Conservation (phyloP, 2,329 filamentous ascomycete genomes). For the Diaporthe vexans region DNA sequence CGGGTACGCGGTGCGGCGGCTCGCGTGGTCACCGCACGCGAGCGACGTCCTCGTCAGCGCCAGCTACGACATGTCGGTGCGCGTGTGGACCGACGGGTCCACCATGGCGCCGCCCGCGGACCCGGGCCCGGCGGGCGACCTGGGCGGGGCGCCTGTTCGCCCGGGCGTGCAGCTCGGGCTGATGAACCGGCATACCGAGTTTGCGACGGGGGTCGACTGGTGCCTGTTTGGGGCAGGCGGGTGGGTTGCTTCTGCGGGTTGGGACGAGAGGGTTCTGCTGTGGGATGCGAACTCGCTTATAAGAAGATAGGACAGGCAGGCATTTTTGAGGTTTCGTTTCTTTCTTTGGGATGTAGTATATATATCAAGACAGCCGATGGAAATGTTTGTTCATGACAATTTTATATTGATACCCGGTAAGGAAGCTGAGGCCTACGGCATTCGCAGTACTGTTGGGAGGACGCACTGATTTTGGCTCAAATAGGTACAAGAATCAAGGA, state of each 20-base stretch:
- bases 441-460: constrained; percentile 19
- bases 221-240: constrained; percentile 95
- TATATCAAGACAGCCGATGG: constrained; percentile 12
- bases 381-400: neutral
- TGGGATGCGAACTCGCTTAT: constrained; percentile 83
- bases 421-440: constrained; percentile 11
- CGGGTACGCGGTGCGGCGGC: constrained; percentile 87
- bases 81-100: constrained; percentile 88
- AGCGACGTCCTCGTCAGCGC: constrained; percentile 88
- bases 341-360: neutral
- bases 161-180: constrained; percentile 82
- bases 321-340: neutral
- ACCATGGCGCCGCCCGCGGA: constrained; percentile 45
- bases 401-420: constrained; percentile 40
- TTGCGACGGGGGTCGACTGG: constrained; percentile 97
- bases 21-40: constrained; percentile 96
- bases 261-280: constrained; percentile 91
- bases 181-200: constrained; percentile 96
- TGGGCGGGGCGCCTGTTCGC: constrained; percentile 54
- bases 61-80: constrained; percentile 98
- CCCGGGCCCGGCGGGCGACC: neutral
- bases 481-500: constrained; percentile 23
- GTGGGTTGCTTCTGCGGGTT: constrained; percentile 94
- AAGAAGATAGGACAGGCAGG: constrained; percentile 41
- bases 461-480: constrained; percentile 19